Base-by-base conservation (phyloP, 2,329 filamentous ascomycete genomes). In the Cladosporium sp. region DNA sequence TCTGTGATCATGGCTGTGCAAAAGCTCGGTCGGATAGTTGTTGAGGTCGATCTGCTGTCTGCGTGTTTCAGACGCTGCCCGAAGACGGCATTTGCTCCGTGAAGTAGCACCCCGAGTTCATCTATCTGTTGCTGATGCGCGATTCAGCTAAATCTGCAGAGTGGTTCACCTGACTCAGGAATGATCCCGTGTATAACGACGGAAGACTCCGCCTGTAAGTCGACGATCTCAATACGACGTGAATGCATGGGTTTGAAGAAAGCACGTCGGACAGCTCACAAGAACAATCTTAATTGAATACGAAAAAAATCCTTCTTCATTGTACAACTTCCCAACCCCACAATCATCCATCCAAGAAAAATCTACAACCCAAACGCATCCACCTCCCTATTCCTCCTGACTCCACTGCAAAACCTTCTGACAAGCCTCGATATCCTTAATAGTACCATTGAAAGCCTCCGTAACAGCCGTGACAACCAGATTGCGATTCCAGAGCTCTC, bases 401-500 rank as follows among this genome's bases (percentile, higher is more conserved):
- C 73, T 78, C 7, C 71, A 70, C 58, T 70, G 69, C 63, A 75
- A 58, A 34, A 81, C 72, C 58, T 65, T 64, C 67, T 81, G 78
- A 70, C 78, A 78, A 28, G 74, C 70, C 68, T 86, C 82, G 60
- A 92, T 90, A 69, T 92, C 89, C 22, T 74, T 69, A 60, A 91
- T 86, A 12, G 85, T 85, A 30, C 86, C 84, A 66, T 95, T 92
- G 72, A 96, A 96, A 4, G 89, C 84, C 15, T 82, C 78, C 42
- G 79, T 79, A 38, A 95, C 81, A 38, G 80, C 76, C 47, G 76
- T 77, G 14, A 87, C 80, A 14, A 96, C 92, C 66, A 82, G 81
- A 67, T 86, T 87, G 43, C 94, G 85, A 74, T 99, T 94, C 84
- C 90, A 94, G 68, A 95, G 87, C 50, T 85, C 82, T 51, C 92